These are phyloP conservation scores for Zymoseptoria pseudotritici DNA, from an alignment of 2,329 filamentous ascomycete genomes.

Conservation along the genomic window DNA sequence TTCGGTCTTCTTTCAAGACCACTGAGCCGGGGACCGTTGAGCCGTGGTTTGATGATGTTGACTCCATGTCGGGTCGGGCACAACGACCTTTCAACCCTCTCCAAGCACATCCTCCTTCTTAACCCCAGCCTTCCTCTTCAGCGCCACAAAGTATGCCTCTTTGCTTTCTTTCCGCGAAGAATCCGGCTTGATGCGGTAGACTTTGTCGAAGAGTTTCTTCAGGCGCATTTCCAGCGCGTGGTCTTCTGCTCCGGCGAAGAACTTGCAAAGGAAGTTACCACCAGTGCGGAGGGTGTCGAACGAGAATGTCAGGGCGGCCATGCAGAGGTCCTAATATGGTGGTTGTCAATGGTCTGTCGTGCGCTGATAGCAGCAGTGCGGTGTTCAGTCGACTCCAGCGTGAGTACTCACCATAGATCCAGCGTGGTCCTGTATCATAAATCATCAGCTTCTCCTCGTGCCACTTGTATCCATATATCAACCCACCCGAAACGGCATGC, in stretches of 20 bases:
- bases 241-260: slow-evolving; percentile 87
- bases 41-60: too few relatives aligned
- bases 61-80: too few relatives aligned
- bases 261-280: slow-evolving; percentile 94
- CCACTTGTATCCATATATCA: not conserved
- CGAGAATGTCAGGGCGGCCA: slow-evolving; percentile 75
- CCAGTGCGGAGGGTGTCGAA: slow-evolving; percentile 74
- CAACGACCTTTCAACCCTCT: slow-evolving; percentile 10
- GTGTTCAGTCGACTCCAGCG: not conserved
- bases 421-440: slow-evolving; percentile 70
- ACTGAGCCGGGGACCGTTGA: too few relatives aligned
- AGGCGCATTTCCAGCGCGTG: slow-evolving; percentile 68
- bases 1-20: too few relatives aligned
- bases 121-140: slow-evolving; percentile 56
- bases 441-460: not conserved
- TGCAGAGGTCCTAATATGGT: slow-evolving; percentile 70
- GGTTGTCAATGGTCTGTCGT: not conserved
- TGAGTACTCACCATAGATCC: slow-evolving; percentile 74
- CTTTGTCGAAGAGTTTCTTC: slow-evolving; percentile 68
- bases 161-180: slow-evolving; percentile 68
- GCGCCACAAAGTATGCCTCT: slow-evolving; percentile 78
- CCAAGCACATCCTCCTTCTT: slow-evolving; percentile 38
- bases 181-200: slow-evolving; percentile 83
- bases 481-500: slow-evolving; percentile 41
- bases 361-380: not conserved